Evolutionary conservation across 2,329 filamentous ascomycete genomes (phyloP), one percentile per base, ranked within the genome.

Genomic region (Hortaea sp.): DNA sequence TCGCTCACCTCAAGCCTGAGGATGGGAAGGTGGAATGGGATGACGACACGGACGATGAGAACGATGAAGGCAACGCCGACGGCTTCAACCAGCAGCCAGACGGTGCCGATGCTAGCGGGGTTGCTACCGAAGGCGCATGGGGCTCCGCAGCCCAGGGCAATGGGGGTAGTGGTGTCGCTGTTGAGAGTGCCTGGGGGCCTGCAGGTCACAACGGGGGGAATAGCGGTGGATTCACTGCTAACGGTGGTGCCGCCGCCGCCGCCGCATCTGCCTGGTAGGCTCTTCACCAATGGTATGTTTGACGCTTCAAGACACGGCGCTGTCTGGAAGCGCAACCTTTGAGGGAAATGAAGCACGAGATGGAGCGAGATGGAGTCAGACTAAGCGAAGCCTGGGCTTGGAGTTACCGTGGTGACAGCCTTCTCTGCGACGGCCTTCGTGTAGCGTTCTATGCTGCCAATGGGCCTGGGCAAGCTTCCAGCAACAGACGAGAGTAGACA

Each of bases 1-100:
- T 97, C 0, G 62, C 83, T 53, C 53, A 71, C 1, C 80, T 78
- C 61, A 68, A 79, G 46, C 83, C 84, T 0, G 75, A 82, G 48
- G 72, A 78, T 41, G 60, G 58, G 7, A 52, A 51, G 10, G 20
- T 20, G 20, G 52, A 52, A n/a, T 43, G 50, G 41, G 32, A 47
- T 13, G 50, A 51, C 42, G 52, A 47, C 34, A 49, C 49, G 13
- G 43, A 54, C 41, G 43, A 43, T 9, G 52, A 51, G 10, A 50
- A 54, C 10, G 52, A 54, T 32, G 37, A 4, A 9, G 43, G 39
- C 10, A 32, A 31, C 29, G 38, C 6, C 27, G 49, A 43, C 7
- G 48, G 38, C 30, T 48, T 41, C 12, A 50, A 44, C 41, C 42
- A 39, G 11, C 53, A 45, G 10, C 20, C 20, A 20, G 52, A 43